These are phyloP conservation scores for Solanum arcanum DNA, from an alignment of 257 asterid species.

Conservation along the genomic window DNA sequence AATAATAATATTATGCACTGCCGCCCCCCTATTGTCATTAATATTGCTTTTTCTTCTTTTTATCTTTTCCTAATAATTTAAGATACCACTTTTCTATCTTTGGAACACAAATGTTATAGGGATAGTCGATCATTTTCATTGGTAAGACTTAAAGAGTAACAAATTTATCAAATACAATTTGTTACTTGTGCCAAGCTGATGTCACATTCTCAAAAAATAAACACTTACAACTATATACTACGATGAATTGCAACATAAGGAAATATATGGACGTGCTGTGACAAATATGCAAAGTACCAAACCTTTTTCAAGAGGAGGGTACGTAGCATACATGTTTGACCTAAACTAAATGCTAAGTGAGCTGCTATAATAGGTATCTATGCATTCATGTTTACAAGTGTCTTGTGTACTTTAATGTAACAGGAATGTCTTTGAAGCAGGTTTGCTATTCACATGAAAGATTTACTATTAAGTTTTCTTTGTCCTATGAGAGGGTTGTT, in stretches of 20 bases:
- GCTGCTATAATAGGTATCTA: neutral
- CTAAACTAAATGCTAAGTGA: neutral
- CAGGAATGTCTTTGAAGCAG: neutral
- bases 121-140: neutral
- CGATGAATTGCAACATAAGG: neutral
- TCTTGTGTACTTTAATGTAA: neutral
- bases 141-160: neutral
- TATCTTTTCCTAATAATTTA: neutral
- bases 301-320: neutral
- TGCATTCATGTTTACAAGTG: neutral
- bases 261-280: too few relatives aligned
- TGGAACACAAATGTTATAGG: neutral
- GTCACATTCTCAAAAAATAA: neutral
- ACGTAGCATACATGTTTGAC: neutral
- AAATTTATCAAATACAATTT: neutral
- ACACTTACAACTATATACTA: neutral
- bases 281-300: neutral
- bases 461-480: neutral
- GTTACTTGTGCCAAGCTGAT: neutral
- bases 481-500: neutral
- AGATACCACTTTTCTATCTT: neutral
- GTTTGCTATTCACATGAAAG: neutral
- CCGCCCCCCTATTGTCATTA: neutral
- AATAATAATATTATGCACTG: neutral
- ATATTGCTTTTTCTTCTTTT: neutral